Evolutionary conservation across 2,329 filamentous ascomycete species (phyloP), one percentile per base, ranked within the genome.

Genomic region (Aspergillus carbonarius): DNA sequence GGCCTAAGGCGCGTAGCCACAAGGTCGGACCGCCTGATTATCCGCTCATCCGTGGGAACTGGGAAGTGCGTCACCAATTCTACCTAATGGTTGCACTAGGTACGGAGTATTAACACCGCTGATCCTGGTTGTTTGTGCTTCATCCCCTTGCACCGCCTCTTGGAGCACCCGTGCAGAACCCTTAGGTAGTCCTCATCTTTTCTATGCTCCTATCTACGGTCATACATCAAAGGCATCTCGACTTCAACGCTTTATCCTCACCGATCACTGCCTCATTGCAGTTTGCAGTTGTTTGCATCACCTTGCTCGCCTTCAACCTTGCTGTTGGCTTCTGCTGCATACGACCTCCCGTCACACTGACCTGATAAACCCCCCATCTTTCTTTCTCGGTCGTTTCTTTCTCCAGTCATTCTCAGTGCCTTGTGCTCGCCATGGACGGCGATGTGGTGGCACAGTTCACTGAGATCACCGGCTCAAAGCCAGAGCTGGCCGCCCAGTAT

Each of bases 401-500:
- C 25, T 52, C 34, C 39, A 47, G 52, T 12, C 9, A 20, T 6
- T 20, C 27, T 27, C 23, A 7, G 27, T 25, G 46, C 53, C 51
- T 39, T 47, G 50, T 59, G 44, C 57, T 68, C 65, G 70, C 58
- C 64, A 91, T 91, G 87, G 89, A 90, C 67, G 87, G 88, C 65
- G 85, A 88, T 58, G 77, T 81, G 61, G 85, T 97, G 66, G 84
- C 85, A 63, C 86, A 87, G 70, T 97, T 99, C 74, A 86, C 87
- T 69, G 82, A 84, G 76, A 90, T 99, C 73, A 98, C 95, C 39
- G 88, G 87, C 66, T 85, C 89, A 59, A 86, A 83, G 61, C 83
- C 88, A 27, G 82, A 88, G 64, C 86, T 93, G 63, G 95, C 93
- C 30, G 85, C 86, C 61, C 89, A 90, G 66, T 96, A 96, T 75